Base-by-base conservation (phyloP, 257 asterid genomes). In the Forsythia suspensa region DNA sequence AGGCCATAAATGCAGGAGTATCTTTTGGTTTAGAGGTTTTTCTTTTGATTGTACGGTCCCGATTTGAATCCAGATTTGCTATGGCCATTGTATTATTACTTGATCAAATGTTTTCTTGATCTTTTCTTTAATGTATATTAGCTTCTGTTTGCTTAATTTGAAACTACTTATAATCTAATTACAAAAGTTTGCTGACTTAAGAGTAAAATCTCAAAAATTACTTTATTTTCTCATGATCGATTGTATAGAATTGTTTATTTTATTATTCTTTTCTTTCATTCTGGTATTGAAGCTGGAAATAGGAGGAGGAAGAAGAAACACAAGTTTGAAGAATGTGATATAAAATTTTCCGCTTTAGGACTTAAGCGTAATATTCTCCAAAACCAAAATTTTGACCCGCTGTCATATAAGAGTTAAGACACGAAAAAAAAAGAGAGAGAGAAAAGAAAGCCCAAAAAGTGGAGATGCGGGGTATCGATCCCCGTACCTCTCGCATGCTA, bases 11-110 rank as follows among this genome's bases (percentile, higher is more conserved):
- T 0, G 88, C 79, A 34, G 96, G 96, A 8, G 93, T 82, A 0
- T 86, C 87, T 66, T 90, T 82, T 73, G 98, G 98, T 6, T 77
- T 81, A 4, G 93, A 90, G 52, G 93, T 90, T 3, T 90, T 87
- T 85, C 73, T 76, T 72, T 85, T 90, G 36, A 42, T 83, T 8
- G 87, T 87, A 51, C 72, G 51, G 66, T 76, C 82, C 0, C 90
- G 81, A 2, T 78, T 88, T 37, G 82, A 81, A 1, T 82, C 85
- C 65, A 73, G 84, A 34, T 79, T 81, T 74, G 91, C 89, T 24
- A 87, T 90, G 93, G 92, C 85, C 69, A 75, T 86, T 76, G 88
- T 90, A 4, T 71, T 90, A 37, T 76, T 86, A 52, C 86, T 90
- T 34, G 89, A 90, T 77, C 88, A 87, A 76, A 90, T 90, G 91